A percentile compares a stretch with the other conserved stretches of the same genome.
These are phyloP conservation scores for Pochonia chlamydosporia DNA, from an alignment of 2,329 filamentous ascomycete species.

Conservation along the genomic window DNA sequence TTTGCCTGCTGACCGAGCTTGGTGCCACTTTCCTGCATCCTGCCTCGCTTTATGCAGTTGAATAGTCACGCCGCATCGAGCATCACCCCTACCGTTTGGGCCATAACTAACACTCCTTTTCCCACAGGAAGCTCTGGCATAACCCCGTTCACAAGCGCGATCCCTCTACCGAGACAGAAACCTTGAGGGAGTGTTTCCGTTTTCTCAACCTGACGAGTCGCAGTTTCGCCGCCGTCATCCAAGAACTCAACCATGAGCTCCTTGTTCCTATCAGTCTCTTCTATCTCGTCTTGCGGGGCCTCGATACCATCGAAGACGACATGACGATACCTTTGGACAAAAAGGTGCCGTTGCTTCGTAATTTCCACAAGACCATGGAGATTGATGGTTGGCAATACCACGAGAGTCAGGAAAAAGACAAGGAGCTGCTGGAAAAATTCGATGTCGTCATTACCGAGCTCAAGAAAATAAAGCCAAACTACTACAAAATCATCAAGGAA, in stretches of 20 bases:
- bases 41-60: no score
- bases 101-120: constrained; percentile 12
- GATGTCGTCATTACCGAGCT: constrained; percentile 81
- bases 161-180: constrained; percentile 64
- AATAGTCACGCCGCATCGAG: background rate
- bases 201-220: constrained; percentile 84
- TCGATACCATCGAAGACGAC: constrained; percentile 99
- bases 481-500: constrained; percentile 82
- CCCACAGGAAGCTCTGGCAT: constrained; percentile 86
- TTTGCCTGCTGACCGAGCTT: background rate
- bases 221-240: constrained; percentile 88
- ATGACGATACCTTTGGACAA: constrained; percentile 78
- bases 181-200: constrained; percentile 77
- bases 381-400: constrained; percentile 86
- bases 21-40: no score
- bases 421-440: constrained; percentile 87
- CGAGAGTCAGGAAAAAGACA: constrained; percentile 90
- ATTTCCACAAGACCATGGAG: constrained; percentile 74
- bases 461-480: constrained; percentile 78
- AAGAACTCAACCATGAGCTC: constrained; percentile 92
- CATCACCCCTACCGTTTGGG: background rate
- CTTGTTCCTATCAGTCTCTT: constrained; percentile 85
- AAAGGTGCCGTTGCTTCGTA: constrained; percentile 81
- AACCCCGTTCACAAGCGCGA: constrained; percentile 85
- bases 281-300: constrained; percentile 84